These are phyloP conservation scores for Aspergillus asperescens DNA, from an alignment of 495 filamentous ascomycete genomes.

Conservation along the genomic window DNA sequence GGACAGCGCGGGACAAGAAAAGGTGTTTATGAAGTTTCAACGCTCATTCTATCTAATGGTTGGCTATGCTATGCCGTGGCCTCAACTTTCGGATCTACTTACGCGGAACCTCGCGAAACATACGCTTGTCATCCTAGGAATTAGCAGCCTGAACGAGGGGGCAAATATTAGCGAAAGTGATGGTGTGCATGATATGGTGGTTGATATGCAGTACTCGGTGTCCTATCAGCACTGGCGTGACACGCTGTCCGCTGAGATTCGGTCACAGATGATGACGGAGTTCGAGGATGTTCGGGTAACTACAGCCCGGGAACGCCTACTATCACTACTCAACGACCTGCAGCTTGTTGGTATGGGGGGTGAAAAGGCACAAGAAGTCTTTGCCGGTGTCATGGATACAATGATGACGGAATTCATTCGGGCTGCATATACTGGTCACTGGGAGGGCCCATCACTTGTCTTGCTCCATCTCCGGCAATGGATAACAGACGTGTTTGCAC, in stretches of 20 bases:
- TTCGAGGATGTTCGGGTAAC: slow-evolving; percentile 32
- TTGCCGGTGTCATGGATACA: slow-evolving; percentile 67
- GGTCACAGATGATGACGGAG: slow-evolving; percentile 34
- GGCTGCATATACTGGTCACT: slow-evolving; percentile 54
- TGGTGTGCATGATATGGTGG: slow-evolving; percentile 33
- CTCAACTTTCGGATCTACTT: slow-evolving; percentile 46
- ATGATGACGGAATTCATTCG: slow-evolving; percentile 63
- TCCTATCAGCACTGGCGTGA: slow-evolving; percentile 38
- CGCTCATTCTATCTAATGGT: slow-evolving; percentile 62
- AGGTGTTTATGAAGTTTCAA: slow-evolving; percentile 46
- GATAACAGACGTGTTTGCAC: slow-evolving; percentile 66
- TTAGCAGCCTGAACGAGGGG: slow-evolving; percentile 33
- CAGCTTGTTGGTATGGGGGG: slow-evolving; percentile 69
- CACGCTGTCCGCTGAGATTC: slow-evolving; percentile 23
- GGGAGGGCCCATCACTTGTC: slow-evolving; percentile 53
- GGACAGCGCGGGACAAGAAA: slow-evolving; percentile 25
- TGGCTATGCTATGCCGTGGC: slow-evolving; percentile 55
- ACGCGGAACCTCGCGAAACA: slow-evolving; percentile 48
- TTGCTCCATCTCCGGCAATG: slow-evolving; percentile 57
- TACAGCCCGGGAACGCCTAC: slow-evolving; percentile 47
- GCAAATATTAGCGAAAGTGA: slow-evolving; percentile 9
- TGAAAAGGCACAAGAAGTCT: slow-evolving; percentile 66
- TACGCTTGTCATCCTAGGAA: slow-evolving; percentile 52
- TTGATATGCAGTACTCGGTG: slow-evolving; percentile 34
- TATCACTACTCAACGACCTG: slow-evolving; percentile 55